These are phyloP conservation scores for Kwoniella sp. DNA, from an alignment of 768 basidiomycete genomes.

Conservation along the genomic window DNA sequence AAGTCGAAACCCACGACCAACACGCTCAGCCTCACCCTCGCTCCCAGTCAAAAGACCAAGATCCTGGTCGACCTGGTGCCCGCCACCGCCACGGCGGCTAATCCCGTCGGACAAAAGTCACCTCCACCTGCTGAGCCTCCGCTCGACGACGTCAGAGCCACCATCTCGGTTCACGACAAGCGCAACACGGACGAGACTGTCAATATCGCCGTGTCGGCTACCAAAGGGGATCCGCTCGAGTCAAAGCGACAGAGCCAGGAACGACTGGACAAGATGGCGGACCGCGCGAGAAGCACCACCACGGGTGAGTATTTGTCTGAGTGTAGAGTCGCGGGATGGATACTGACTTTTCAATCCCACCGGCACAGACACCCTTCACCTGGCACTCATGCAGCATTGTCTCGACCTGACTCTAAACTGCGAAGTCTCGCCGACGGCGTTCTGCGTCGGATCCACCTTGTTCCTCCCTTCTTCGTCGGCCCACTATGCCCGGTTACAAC, in stretches of 20 bases:
- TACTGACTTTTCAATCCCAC: neutral
- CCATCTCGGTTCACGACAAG: constrained; percentile 35
- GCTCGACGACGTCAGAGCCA: constrained; percentile 8
- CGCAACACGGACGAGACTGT: constrained; percentile 42
- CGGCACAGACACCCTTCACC: constrained; percentile 28
- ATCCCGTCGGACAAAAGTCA: constrained; percentile 10
- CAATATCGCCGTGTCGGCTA: constrained; percentile 15
- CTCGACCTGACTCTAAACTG: constrained; percentile 38
- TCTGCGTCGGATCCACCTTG: constrained; percentile 46
- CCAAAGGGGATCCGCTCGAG: constrained; percentile 1
- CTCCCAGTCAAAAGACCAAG: constrained; percentile 35
- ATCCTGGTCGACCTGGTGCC: constrained; percentile 34
- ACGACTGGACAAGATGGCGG: constrained; percentile 4
- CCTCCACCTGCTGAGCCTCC: neutral
- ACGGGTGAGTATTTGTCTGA: constrained; percentile 1
- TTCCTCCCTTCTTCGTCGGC: constrained; percentile 38
- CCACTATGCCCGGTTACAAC: constrained; percentile 16
- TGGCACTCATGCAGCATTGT: constrained; percentile 40
- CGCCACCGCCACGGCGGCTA: neutral
- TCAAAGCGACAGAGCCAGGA: neutral
- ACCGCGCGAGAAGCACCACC: constrained; percentile 5
- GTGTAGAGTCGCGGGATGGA: neutral
- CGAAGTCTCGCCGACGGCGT: constrained; percentile 40
- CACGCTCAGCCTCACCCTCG: constrained; percentile 28
- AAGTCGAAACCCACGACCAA: neutral